Percentiles rank a stretch among this genome's conserved stretches.
Conservation (phyloP, 108 stramenopile genomes). For the Stephanodiscus triporus region DNA sequence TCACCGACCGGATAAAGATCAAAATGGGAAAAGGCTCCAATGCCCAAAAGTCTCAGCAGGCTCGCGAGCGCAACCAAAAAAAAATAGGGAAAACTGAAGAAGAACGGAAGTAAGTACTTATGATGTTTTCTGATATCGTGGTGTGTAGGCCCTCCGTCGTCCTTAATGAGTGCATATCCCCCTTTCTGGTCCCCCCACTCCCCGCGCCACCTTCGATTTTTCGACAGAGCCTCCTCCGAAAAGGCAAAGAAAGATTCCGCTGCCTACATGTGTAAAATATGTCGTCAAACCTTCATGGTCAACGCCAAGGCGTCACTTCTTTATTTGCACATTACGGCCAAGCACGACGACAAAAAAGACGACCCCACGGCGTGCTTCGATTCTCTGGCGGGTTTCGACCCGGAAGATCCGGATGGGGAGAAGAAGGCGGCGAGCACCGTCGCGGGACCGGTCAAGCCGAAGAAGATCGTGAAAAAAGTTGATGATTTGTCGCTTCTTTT, state of each 20-base stretch:
- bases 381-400: conserved; percentile 75
- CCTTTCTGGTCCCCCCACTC: not conserved
- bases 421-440: conserved; percentile 30
- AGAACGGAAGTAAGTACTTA: conserved; percentile 58
- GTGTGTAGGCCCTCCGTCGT: not conserved
- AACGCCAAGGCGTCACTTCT: conserved; percentile 73
- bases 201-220: not conserved
- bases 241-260: conserved; percentile 77
- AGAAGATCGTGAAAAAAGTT: conserved; percentile 53
- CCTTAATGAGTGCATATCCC: not conserved
- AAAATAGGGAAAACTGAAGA: conserved; percentile 85
- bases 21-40: conserved; percentile 91
- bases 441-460: conserved; percentile 52
- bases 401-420: conserved; percentile 66
- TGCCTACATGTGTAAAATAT: conserved; percentile 82
- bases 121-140: too few species aligned
- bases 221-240: conserved; percentile 58
- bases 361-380: conserved; percentile 70
- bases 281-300: conserved; percentile 91
- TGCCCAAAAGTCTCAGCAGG: conserved; percentile 86
- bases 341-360: conserved; percentile 63
- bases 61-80: conserved; percentile 85
- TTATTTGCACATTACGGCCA: conserved; percentile 75
- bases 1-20: not conserved
- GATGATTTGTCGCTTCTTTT: conserved; percentile 50